A percentile compares a stretch with the other conserved stretches of the same genome.
Evolutionary conservation across 257 asterid genomes (phyloP).

Genomic region (Agastache rugosa): DNA sequence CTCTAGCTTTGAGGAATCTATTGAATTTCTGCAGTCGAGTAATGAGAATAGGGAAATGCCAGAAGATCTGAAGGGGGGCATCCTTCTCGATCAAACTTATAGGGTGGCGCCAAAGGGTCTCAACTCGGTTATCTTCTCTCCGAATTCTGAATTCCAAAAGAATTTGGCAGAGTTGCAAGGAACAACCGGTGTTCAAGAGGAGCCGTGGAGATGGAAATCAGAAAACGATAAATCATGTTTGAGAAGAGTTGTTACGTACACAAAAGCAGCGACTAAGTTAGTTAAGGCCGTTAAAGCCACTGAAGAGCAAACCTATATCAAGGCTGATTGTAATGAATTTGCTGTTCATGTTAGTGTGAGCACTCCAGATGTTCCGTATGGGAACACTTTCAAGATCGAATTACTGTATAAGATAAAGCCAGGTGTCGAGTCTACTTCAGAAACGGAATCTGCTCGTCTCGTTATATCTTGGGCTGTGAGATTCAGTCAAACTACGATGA

Average conservation of each 20-base stretch:
- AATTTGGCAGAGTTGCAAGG: slow-evolving; percentile 70
- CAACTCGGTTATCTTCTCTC: slow-evolving; percentile 64
- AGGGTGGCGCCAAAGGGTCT: slow-evolving; percentile 58
- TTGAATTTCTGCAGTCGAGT: slow-evolving; percentile 53
- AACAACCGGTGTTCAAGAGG: slow-evolving; percentile 64
- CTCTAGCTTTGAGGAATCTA: slow-evolving; percentile 57
- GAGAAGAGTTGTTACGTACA: slow-evolving; percentile 66
- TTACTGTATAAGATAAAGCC: slow-evolving; percentile 78
- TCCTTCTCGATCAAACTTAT: slow-evolving; percentile 71
- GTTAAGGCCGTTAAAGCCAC: slow-evolving; percentile 84
- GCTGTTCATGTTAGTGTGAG: slow-evolving; percentile 57
- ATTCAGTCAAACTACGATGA: slow-evolving; percentile 74
- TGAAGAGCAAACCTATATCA: slow-evolving; percentile 72
- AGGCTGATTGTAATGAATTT: slow-evolving; percentile 63
- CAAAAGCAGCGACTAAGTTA: slow-evolving; percentile 75
- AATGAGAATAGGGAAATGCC: slow-evolving; percentile 55
- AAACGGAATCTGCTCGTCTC: slow-evolving; percentile 68
- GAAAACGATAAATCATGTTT: slow-evolving; percentile 47
- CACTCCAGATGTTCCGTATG: slow-evolving; percentile 96
- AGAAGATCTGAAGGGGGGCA: slow-evolving; percentile 70
- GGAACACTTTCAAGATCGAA: slow-evolving; percentile 70
- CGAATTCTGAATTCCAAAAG: slow-evolving; percentile 62
- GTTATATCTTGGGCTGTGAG: slow-evolving; percentile 76
- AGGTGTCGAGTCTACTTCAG: slow-evolving; percentile 49
- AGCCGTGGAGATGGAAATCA: slow-evolving; percentile 73